Evolutionary conservation across 176 grass and related monocot genomes (phyloP).

Genomic region (Bothriochloa decipiens): DNA sequence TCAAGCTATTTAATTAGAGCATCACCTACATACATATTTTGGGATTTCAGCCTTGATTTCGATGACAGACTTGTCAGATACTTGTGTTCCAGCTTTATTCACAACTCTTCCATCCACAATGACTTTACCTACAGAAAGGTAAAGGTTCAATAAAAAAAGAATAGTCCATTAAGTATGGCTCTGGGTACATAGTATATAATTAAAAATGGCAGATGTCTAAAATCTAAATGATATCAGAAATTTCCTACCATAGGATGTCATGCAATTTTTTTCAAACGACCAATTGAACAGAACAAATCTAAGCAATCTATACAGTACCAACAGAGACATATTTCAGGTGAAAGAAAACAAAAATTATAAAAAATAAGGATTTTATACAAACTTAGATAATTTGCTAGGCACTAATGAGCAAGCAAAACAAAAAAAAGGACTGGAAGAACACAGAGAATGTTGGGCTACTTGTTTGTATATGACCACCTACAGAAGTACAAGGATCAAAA

Average conservation of each 20-base stretch:
- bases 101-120: slow-evolving; percentile 88
- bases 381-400: neutral
- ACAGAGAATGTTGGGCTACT: neutral
- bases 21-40: slow-evolving; percentile 99
- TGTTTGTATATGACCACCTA: neutral
- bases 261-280: neutral
- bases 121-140: slow-evolving; percentile 76
- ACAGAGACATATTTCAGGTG: neutral
- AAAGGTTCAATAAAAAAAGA: slow-evolving; percentile 21
- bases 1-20: slow-evolving; percentile 48
- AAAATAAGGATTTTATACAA: neutral
- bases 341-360: neutral
- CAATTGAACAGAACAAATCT: neutral
- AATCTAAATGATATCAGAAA: slow-evolving; percentile 31
- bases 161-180: neutral
- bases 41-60: slow-evolving; percentile 92
- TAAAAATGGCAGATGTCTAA: neutral
- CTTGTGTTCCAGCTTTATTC: slow-evolving; percentile 90
- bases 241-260: neutral
- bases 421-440: neutral
- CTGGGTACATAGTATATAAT: slow-evolving; percentile 12
- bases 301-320: neutral
- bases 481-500: neutral
- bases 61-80: slow-evolving; percentile 86
- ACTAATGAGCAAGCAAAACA: neutral